These are phyloP conservation scores for Lachnum nothofagi DNA, from an alignment of 2,329 filamentous ascomycete genomes.

Conservation along the genomic window DNA sequence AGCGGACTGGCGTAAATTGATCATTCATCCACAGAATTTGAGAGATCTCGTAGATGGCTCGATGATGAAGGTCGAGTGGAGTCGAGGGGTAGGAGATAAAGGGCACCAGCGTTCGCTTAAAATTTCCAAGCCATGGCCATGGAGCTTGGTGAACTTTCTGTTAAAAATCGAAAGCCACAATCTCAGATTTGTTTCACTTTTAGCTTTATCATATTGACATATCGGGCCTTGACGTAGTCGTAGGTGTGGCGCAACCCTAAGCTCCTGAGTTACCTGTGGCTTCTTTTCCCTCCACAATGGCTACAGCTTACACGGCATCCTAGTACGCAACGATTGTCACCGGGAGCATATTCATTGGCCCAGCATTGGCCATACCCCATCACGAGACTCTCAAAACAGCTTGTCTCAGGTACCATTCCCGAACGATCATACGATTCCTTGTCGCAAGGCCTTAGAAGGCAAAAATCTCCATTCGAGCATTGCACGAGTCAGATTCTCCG, in stretches of 20 bases:
- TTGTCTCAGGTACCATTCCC: neutral
- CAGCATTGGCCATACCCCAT: conserved; percentile 12
- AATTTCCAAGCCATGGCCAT: neutral
- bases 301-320: neutral
- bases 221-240: neutral
- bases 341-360: conserved; percentile 10
- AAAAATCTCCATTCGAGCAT: conserved; percentile 5
- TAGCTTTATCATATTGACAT: neutral
- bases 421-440: conserved; percentile 5
- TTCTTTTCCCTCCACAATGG: neutral
- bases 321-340: conserved; percentile 1
- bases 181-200: neutral
- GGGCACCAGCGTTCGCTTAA: neutral
- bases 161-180: neutral
- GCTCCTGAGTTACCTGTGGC: neutral
- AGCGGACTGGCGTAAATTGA: no score
- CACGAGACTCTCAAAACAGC: conserved; percentile 6
- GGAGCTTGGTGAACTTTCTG: neutral
- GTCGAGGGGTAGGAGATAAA: no score
- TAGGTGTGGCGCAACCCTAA: neutral
- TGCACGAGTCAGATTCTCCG: conserved; percentile 1
- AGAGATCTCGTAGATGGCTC: no score
- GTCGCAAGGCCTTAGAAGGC: neutral
- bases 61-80: no score
- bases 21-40: no score